Percentiles rank a stretch among this genome's conserved stretches.
phyloP scores from a whole-genome alignment of 768 basidiomycete genomes.

The Lepiota venenata region DNA sequence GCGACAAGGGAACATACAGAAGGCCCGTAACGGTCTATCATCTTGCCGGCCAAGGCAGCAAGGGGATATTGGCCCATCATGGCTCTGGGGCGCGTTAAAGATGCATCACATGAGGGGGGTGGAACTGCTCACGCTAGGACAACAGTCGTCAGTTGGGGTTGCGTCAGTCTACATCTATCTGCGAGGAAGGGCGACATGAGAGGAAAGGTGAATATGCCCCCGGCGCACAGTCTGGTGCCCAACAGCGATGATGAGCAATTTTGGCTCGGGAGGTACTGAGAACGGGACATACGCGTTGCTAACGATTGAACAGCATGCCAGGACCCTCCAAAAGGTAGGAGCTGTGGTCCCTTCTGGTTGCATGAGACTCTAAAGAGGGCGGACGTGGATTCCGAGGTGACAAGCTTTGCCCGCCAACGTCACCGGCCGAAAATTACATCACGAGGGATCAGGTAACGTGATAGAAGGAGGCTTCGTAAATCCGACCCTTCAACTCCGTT shows the following conservation, averaged over 20 bases:
- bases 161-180: constrained; percentile 57
- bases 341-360: neutral
- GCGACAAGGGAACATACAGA: constrained; percentile 63
- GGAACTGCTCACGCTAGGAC: constrained; percentile 58
- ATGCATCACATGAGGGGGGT: neutral
- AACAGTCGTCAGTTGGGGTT: constrained; percentile 78
- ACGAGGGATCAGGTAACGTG: constrained; percentile 5
- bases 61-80: constrained; percentile 83
- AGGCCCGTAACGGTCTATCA: constrained; percentile 67
- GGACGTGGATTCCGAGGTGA: no score
- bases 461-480: neutral
- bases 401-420: no score
- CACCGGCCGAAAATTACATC: neutral
- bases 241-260: neutral
- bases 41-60: constrained; percentile 63
- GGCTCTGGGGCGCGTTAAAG: constrained; percentile 42
- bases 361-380: neutral
- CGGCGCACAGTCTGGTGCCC: constrained; percentile 58
- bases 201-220: constrained; percentile 80
- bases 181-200: constrained; percentile 65
- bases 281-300: constrained; percentile 56
- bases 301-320: constrained; percentile 50
- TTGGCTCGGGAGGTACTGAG: neutral
- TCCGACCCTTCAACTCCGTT: neutral
- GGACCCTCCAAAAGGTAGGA: constrained; percentile 14